A percentile compares a stretch with the other conserved stretches of the same genome.
These are phyloP conservation scores for Fusarium clavum DNA, from an alignment of 2,329 filamentous ascomycete genomes.

Conservation along the genomic window DNA sequence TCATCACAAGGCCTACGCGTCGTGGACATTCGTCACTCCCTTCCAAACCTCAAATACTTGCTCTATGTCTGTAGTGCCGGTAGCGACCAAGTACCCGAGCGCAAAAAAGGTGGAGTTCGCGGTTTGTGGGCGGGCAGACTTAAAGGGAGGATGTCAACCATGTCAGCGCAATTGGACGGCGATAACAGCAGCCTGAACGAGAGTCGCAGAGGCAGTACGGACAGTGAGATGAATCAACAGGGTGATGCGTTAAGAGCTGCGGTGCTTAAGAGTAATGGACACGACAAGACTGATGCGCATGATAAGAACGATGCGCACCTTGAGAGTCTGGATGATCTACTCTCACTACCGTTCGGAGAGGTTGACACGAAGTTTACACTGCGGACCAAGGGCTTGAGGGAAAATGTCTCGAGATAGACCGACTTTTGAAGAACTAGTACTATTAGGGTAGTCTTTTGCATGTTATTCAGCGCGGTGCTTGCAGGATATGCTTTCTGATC, in stretches of 20 bases:
- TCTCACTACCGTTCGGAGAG: constrained; percentile 61
- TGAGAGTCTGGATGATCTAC: constrained; percentile 36
- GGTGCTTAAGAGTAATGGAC: constrained; percentile 44
- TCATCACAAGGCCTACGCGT: constrained; percentile 77
- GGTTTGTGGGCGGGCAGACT: constrained; percentile 66
- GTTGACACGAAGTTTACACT: constrained; percentile 61
- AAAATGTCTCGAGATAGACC: constrained; percentile 54
- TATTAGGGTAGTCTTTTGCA: not conserved
- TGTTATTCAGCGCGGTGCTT: constrained; percentile 18
- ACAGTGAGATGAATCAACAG: constrained; percentile 57
- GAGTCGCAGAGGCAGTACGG: constrained; percentile 58
- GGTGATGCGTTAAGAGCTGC: constrained; percentile 57
- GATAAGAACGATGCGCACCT: constrained; percentile 25
- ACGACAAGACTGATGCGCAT: constrained; percentile 38
- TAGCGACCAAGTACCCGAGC: constrained; percentile 69
- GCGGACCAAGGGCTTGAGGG: constrained; percentile 67
- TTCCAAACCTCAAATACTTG: constrained; percentile 94
- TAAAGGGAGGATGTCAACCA: constrained; percentile 51
- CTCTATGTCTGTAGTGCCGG: constrained; percentile 90
- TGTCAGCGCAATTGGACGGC: constrained; percentile 50
- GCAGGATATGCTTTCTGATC: not conserved
- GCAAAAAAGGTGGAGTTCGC: constrained; percentile 70
- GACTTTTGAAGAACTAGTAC: not conserved
- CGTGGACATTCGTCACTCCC: constrained; percentile 89
- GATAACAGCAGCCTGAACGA: constrained; percentile 54